phyloP scores from a whole-genome alignment of 2,329 filamentous ascomycete species.

The Pseudodiploospora longispora region DNA sequence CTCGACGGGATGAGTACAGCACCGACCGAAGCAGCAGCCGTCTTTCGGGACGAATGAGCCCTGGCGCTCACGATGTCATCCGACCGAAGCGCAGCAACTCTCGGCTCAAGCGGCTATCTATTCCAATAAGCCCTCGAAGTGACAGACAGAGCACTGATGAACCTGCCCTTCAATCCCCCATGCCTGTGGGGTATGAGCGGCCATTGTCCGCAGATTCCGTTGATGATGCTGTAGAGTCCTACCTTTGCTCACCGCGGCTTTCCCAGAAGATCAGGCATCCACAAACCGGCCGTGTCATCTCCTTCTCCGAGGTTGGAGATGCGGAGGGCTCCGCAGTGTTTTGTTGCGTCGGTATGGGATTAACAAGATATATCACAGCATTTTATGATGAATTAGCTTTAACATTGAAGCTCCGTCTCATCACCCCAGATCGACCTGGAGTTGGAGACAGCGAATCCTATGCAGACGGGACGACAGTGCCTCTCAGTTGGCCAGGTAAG shows the following conservation, averaged over 20 bases:
- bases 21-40: slow-evolving; percentile 36
- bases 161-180: slow-evolving; percentile 15
- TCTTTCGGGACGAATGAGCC: slow-evolving; percentile 40
- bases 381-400: slow-evolving; percentile 95
- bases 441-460: slow-evolving; percentile 88
- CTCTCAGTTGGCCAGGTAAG: slow-evolving; percentile 88
- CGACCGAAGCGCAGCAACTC: slow-evolving; percentile 49
- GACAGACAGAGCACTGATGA: slow-evolving; percentile 20
- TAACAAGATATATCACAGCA: slow-evolving; percentile 90
- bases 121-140: slow-evolving; percentile 31
- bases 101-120: slow-evolving; percentile 50
- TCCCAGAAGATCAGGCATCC: slow-evolving; percentile 85
- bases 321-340: slow-evolving; percentile 86
- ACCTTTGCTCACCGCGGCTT: slow-evolving; percentile 72
- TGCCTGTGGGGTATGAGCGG: slow-evolving; percentile 56
- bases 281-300: slow-evolving; percentile 78
- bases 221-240: slow-evolving; percentile 79
- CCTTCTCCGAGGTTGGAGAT: slow-evolving; percentile 94
- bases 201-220: slow-evolving; percentile 78
- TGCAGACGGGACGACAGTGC: slow-evolving; percentile 71
- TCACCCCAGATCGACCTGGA: slow-evolving; percentile 89
- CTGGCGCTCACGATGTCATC: slow-evolving; percentile 37
- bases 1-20: slow-evolving; percentile 42
- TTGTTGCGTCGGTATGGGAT: slow-evolving; percentile 94
- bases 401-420: slow-evolving; percentile 79